Conservation (phyloP, 1,284 basidiomycete genomes). For the Lentinula novae-zelandiae region DNA sequence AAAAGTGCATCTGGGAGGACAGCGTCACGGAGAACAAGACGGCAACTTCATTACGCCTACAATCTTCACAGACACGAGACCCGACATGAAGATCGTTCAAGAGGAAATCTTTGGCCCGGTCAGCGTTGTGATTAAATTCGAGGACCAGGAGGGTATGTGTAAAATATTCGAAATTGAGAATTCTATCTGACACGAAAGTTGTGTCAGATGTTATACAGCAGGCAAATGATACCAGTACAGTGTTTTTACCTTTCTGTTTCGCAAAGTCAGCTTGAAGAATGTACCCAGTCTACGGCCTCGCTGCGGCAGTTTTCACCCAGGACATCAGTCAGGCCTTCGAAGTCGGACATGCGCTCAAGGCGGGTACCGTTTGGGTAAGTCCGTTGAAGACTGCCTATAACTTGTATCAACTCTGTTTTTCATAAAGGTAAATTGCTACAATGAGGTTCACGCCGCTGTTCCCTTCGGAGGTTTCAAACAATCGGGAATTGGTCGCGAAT, state of each 20-base stretch:
- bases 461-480: constrained; percentile 84
- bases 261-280: neutral
- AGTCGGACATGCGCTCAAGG: constrained; percentile 67
- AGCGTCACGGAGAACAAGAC: constrained; percentile 48
- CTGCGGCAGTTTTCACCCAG: constrained; percentile 73
- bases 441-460: constrained; percentile 49
- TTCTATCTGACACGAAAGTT: too few relatives aligned
- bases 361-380: constrained; percentile 65
- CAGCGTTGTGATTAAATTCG: constrained; percentile 70
- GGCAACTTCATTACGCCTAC: constrained; percentile 61
- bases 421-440: constrained; percentile 59
- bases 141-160: constrained; percentile 45
- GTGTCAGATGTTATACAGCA: constrained; percentile 55
- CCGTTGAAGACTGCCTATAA: neutral
- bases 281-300: constrained; percentile 63
- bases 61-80: constrained; percentile 75
- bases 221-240: constrained; percentile 69
- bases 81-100: constrained; percentile 80
- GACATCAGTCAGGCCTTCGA: constrained; percentile 65
- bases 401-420: neutral
- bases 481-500: constrained; percentile 71
- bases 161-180: neutral
- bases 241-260: constrained; percentile 17
- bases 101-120: constrained; percentile 94
- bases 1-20: constrained; percentile 74